These are phyloP conservation scores for Furcasterigmium furcatum DNA, from an alignment of 2,329 filamentous ascomycete genomes.

Conservation along the genomic window DNA sequence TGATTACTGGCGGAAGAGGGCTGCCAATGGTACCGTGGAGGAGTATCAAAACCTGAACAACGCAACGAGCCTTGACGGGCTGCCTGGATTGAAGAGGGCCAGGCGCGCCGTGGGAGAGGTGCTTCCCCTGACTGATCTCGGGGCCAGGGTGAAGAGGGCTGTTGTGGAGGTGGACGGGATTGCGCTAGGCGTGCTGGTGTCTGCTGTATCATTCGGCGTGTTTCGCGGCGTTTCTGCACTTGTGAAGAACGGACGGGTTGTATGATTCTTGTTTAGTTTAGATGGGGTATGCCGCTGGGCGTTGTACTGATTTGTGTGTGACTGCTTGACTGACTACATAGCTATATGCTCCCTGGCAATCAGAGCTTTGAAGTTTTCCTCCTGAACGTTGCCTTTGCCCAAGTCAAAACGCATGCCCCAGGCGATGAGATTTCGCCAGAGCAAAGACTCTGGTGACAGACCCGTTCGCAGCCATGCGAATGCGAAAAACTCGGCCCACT, in stretches of 20 bases:
- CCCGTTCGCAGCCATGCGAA: too few species aligned
- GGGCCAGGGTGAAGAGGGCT: not conserved
- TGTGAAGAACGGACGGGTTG: not conserved
- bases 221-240: not conserved
- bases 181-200: slow-evolving; percentile 14
- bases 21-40: slow-evolving; percentile 44
- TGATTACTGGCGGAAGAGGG: slow-evolving; percentile 43
- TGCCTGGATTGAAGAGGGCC: slow-evolving; percentile 54
- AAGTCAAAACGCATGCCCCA: too few species aligned
- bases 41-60: slow-evolving; percentile 59
- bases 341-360: too few species aligned
- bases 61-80: slow-evolving; percentile 51
- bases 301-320: too few species aligned
- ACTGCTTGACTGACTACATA: too few species aligned
- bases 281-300: too few species aligned
- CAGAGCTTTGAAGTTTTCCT: too few species aligned
- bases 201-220: slow-evolving; percentile 7
- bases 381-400: too few species aligned
- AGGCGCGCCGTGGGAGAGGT: slow-evolving; percentile 45
- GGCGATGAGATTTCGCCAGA: too few species aligned
- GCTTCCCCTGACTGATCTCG: slow-evolving; percentile 38
- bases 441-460: too few species aligned
- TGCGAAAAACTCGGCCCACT: too few species aligned
- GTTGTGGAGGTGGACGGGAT: slow-evolving; percentile 10
- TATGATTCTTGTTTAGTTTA: not conserved